These are phyloP conservation scores for Trypethelium eluteriae DNA, from an alignment of 495 filamentous ascomycete species.

Conservation along the genomic window DNA sequence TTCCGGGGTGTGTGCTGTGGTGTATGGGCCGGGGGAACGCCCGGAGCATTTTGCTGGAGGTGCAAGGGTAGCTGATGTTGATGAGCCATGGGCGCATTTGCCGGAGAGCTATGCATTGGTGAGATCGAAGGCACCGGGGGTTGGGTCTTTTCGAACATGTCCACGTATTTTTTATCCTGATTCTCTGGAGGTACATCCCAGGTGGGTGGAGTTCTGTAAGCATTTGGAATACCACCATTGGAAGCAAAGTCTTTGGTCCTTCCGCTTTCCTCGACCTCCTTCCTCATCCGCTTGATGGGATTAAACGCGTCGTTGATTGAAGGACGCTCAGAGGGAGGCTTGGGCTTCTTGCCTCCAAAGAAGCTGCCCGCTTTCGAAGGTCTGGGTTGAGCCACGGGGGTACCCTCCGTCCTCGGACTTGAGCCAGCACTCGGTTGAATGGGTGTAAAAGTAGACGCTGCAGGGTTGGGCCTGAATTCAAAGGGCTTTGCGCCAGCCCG, in stretches of 20 bases:
- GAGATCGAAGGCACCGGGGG: constrained; percentile 50
- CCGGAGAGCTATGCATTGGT: constrained; percentile 55
- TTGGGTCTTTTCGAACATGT: constrained; percentile 64
- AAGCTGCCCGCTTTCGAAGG: constrained; percentile 42
- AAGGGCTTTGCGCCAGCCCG: constrained; percentile 52
- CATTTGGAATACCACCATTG: constrained; percentile 68
- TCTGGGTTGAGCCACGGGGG: constrained; percentile 20
- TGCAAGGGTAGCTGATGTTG: constrained; percentile 64
- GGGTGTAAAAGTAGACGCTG: constrained; percentile 70
- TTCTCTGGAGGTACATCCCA: constrained; percentile 61
- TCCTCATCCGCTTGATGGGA: constrained; percentile 64
- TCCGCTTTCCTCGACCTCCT: constrained; percentile 43
- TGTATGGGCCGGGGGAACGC: constrained; percentile 25
- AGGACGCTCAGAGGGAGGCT: constrained; percentile 45
- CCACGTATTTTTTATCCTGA: constrained; percentile 61
- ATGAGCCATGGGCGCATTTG: constrained; percentile 58
- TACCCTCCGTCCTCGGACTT: constrained; percentile 51
- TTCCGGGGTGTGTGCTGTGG: constrained; percentile 33
- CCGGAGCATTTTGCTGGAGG: constrained; percentile 32
- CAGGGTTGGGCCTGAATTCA: constrained; percentile 77
- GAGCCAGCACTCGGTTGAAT: constrained; percentile 52
- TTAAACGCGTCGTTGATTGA: constrained; percentile 64
- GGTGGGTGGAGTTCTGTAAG: constrained; percentile 71
- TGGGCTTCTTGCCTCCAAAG: constrained; percentile 56
- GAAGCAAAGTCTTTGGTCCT: constrained; percentile 44